Base-by-base conservation (phyloP, 140 eudicot genomes). In the Bidens hawaiensis region DNA sequence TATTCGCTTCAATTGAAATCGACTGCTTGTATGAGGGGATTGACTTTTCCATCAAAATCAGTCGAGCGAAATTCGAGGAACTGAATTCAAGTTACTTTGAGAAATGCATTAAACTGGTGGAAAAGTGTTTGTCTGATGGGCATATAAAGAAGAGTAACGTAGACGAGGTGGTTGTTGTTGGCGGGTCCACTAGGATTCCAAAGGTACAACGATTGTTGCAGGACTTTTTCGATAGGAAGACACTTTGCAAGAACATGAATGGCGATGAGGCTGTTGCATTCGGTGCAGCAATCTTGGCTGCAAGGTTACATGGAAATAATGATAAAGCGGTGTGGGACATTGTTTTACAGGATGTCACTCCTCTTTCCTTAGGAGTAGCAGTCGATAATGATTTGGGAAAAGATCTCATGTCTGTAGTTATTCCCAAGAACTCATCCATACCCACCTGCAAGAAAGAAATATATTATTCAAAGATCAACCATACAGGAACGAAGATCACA, bases 381-480 rank as follows among this genome's bases (percentile, higher is more conserved):
- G 24, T 2, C 4, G n/a, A 2, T 6, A 1, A 1, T 0, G 0
- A 0, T 3, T 3, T 8, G 4, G 16, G 1, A 45, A 4, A 45
- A 5, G 19, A 0, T 16, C 0, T 9, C 33, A 64, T 64, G 70
- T 3, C 4, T 10, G 49, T 48, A 2, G 0, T 64, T 1, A 48
- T 64, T 27, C 60, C 70, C 17, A 64, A 47, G 48, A 48, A 64
- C 70, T 10, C 60, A 21, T 25, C 33, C 25, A 31, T 64, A 28
- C 70, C 59, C 33, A 25, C 18, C 4, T 5, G 3, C 21, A 13
- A 28, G 53, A 28, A 52, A 18, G 2, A 16, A 0, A 18, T 46
- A 0, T 59, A 33, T 59, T 0, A 0, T 9, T 10, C 57, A 18
- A 7, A 1, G 1, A 27, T 34, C 21, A 17, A 64, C 9, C 17